Evolutionary conservation across 495 filamentous ascomycete species (phyloP), one percentile per base, ranked within the genome.

Genomic region (Penicillium pulvis): DNA sequence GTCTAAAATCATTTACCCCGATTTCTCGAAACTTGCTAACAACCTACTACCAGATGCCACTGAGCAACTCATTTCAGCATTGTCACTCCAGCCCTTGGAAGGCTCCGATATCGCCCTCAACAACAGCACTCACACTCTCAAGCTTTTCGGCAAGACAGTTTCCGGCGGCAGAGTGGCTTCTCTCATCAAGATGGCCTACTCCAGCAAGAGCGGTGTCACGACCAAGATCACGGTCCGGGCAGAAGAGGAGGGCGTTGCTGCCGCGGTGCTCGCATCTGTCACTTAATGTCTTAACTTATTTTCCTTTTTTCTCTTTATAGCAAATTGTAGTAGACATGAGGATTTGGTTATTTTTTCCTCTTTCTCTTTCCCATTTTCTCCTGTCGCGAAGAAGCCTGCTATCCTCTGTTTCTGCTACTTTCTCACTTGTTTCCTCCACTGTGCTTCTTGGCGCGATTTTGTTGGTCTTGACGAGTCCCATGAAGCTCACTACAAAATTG

Each of bases 121-220:
- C 68, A 87, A 86, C 68, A 91, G 88, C 59, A 97, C 93, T 56
- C 94, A 98, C 75, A 91, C 91, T 10, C 85, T 98, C 67, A 97
- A 96, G 78, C 84, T 98, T 23, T 92, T 94, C 70, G 94, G 94
- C 66, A 97, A 95, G 85, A 97, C 93, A 20, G 87, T 98, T 60
- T 87, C 82, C 26, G 95, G 94, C 30, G 95, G 95, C 60, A 86
- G 87, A 61, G 93, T 98, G 3, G 92, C 91, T 36, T 89, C 89
- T 50, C 85, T 88, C 57, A 83, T 98, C 61, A 85, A 91, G 77
- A 96, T 98, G 94, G 94, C 93, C 5, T 97, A 85, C 76, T 93
- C 89, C 48, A 85, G 87, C 61, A 97, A 96, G 80, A 88, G 85
- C 36, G 94, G 94, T 20, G 91, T 98, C 20, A 96, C 94, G 35